Percentiles rank a stretch among this genome's conserved stretches.
phyloP scores from a whole-genome alignment of 108 stramenopile genomes.

The Fistulifera solaris region DNA sequence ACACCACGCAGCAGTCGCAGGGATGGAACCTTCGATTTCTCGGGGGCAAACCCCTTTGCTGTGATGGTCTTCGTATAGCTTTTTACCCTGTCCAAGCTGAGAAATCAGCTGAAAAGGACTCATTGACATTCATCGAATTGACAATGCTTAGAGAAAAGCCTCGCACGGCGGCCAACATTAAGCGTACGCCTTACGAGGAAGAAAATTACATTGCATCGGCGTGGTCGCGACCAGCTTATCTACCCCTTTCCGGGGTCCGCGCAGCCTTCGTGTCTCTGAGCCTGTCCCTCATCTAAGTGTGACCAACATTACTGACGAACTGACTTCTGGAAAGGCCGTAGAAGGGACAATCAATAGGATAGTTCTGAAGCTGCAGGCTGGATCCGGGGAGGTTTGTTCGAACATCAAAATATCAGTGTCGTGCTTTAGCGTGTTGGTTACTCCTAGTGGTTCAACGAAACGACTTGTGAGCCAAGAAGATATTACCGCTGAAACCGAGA shows the following conservation, averaged over 20 bases:
- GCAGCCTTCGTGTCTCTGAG: slow-evolving; percentile 57
- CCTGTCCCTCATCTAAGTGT: slow-evolving; percentile 57
- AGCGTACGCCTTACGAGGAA: slow-evolving; percentile 61
- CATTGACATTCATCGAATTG: slow-evolving; percentile 25
- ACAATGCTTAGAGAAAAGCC: slow-evolving; percentile 23
- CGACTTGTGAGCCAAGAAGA: slow-evolving; percentile 8
- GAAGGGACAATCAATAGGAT: slow-evolving; percentile 84
- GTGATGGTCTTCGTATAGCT: slow-evolving; percentile 41
- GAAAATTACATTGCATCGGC: slow-evolving; percentile 64
- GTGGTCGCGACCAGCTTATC: slow-evolving; percentile 53
- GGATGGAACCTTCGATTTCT: slow-evolving; percentile 33
- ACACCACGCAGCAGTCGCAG: slow-evolving; percentile 18
- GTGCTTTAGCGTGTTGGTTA: slow-evolving; percentile 28
- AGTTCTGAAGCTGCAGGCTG: slow-evolving; percentile 47
- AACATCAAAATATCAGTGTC: slow-evolving; percentile 37
- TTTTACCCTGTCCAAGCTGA: slow-evolving; percentile 28
- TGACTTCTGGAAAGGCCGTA: slow-evolving; percentile 42
- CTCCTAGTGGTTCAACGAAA: slow-evolving; percentile 20
- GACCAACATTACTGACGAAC: slow-evolving; percentile 46
- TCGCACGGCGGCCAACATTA: slow-evolving; percentile 16
- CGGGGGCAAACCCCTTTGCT: slow-evolving; percentile 63
- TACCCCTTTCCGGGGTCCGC: slow-evolving; percentile 54
- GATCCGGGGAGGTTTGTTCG: slow-evolving; percentile 35
- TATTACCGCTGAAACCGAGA: background rate
- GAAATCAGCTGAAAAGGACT: slow-evolving; percentile 2